These are phyloP conservation scores for Scalesia atractyloides DNA, from an alignment of 129 eudicot species.

Conservation along the genomic window DNA sequence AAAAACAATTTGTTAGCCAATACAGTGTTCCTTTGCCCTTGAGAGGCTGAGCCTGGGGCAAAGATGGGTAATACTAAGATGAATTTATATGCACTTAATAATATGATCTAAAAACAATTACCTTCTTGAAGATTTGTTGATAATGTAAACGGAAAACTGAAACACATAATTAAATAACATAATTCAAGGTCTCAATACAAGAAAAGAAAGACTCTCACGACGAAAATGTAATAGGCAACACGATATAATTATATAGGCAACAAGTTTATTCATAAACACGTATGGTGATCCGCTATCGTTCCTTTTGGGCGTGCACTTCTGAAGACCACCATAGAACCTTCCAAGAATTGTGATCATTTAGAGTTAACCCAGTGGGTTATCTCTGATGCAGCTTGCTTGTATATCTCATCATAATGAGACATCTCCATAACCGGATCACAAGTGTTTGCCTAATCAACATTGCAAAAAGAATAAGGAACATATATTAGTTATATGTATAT, in stretches of 20 bases:
- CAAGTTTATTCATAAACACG: constrained; percentile 1
- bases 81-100: neutral
- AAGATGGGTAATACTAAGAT: neutral
- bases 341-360: constrained; percentile 11
- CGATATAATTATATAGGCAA: neutral
- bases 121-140: neutral
- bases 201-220: neutral
- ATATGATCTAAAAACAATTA: no score
- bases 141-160: neutral
- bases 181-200: neutral
- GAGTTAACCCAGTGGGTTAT: constrained; percentile 51
- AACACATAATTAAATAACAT: neutral
- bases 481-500: neutral
- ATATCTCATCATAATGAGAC: constrained; percentile 51
- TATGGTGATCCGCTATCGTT: neutral
- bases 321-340: neutral
- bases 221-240: neutral
- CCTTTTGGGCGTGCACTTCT: neutral
- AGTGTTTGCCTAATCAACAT: constrained; percentile 45
- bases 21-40: no score
- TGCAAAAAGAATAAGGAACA: neutral
- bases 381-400: constrained; percentile 73
- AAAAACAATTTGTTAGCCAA: no score
- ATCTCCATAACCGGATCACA: constrained; percentile 36
- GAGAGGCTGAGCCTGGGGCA: no score